Base-by-base conservation (phyloP, 192 early-diverging fungal genomes). In the Umbelopsis isabellina region DNA sequence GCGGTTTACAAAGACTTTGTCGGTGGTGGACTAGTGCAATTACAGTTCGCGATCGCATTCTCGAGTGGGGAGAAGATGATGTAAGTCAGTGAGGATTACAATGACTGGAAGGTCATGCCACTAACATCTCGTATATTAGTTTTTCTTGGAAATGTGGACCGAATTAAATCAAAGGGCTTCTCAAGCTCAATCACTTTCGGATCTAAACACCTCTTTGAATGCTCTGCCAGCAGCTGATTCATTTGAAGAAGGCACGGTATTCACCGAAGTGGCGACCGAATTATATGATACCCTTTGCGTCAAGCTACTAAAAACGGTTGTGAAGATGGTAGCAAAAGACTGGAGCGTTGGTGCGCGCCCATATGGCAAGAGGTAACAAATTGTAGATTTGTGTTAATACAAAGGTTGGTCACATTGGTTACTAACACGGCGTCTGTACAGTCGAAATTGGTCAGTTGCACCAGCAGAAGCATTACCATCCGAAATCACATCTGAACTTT, bases 41-140 rank as follows among this genome's bases (percentile, higher is more conserved):
- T 6, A 80, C 72, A n/a, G 47, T 88, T 11, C 65, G 71, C 18
- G 76, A 78, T 35, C 72, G 72, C 1, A 69, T 88, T 4, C 76
- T 75, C 47, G 82, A 84, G 35, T 86, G 84, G 86, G 79, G 75
- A 13, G 86, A 88, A 65, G 83, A 88, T 67, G 73, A 79, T 46
- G 86, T 88, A 84, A 69, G 72, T 72, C 37, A 41, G 6, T 41
- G 37, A 41, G 37, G 5, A 41, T 9, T 9, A 41, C 37, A 41
- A 41, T 10, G 10, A 41, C 7, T 41, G 37, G 10, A 41, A 41
- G 37, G 37, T 4, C 1, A 41, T 41, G 37, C 10, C 37, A 41
- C 37, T 37, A 23, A 46, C 23, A 15, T 16, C 16, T 35, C 27
- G 6, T 8, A 25, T 46, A 49, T 16, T 70, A 88, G 86, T 79